Conservation (phyloP, 495 filamentous ascomycete genomes). For the Choiromyces venosus region DNA sequence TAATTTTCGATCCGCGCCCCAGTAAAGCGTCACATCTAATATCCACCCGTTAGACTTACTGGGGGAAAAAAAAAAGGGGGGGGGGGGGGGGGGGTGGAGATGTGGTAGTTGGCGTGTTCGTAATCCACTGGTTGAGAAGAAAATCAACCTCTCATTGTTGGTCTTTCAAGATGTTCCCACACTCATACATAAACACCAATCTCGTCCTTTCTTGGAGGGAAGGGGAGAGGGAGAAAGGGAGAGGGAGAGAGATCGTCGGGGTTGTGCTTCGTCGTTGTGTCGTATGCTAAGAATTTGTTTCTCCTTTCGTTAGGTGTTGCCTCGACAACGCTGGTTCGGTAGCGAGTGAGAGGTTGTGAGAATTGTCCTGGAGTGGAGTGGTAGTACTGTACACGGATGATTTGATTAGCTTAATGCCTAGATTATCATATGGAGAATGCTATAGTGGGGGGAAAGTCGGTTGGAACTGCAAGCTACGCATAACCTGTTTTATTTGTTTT, state of each 20-base stretch:
- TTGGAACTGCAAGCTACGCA: background rate
- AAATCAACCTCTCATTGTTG: background rate
- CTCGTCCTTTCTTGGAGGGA: background rate
- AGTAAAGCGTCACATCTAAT: background rate
- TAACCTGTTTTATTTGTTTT: background rate
- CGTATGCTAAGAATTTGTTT: background rate
- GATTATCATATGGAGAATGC: background rate
- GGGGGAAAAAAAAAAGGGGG: too few relatives aligned
- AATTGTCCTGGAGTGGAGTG: background rate
- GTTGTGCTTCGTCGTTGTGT: background rate
- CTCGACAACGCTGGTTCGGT: background rate
- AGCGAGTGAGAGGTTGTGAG: background rate
- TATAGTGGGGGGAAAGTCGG: background rate
- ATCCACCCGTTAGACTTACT: background rate
- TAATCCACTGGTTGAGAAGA: background rate
- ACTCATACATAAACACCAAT: background rate
- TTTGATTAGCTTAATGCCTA: background rate
- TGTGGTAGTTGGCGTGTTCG: background rate
- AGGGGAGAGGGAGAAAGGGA: background rate
- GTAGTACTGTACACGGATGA: background rate
- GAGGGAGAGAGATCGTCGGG: background rate
- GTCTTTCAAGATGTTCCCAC: background rate
- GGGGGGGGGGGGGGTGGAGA: too few relatives aligned
- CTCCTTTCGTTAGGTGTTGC: background rate
- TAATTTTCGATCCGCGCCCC: background rate